A percentile compares a stretch with the other conserved stretches of the same genome.
Conservation (phyloP, 1,139 yeast species). For the Spencermartinsiella ligniputridi region DNA sequence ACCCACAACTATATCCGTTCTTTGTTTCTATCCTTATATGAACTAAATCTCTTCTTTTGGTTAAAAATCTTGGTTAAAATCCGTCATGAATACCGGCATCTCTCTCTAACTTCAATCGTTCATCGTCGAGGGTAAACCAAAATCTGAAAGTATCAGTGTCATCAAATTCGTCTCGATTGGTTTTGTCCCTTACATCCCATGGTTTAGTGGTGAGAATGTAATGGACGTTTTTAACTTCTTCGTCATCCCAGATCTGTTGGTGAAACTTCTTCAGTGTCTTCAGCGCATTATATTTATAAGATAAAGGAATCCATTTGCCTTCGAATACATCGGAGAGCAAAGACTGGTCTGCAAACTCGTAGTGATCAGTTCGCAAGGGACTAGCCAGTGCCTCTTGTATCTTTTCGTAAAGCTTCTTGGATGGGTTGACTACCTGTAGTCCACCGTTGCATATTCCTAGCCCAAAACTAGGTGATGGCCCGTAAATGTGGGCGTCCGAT, state of each 20-base stretch:
- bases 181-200: conserved; percentile 42
- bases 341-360: conserved; percentile 57
- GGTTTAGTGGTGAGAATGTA: conserved; percentile 55
- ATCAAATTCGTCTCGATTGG: conserved; percentile 23
- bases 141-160: conserved; percentile 32
- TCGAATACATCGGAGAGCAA: conserved; percentile 48
- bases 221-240: conserved; percentile 49
- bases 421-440: conserved; percentile 45
- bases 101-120: conserved; percentile 32
- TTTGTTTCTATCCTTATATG: neutral
- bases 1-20: neutral
- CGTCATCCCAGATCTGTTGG: conserved; percentile 41
- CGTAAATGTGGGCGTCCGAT: conserved; percentile 30
- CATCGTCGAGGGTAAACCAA: conserved; percentile 33
- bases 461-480: conserved; percentile 41
- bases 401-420: conserved; percentile 32
- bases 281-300: conserved; percentile 50
- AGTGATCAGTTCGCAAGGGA: conserved; percentile 35
- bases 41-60: neutral
- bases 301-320: conserved; percentile 45
- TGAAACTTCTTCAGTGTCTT: conserved; percentile 46
- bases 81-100: conserved; percentile 15
- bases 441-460: conserved; percentile 53
- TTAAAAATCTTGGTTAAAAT: conserved; percentile 7
- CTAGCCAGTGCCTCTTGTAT: conserved; percentile 38